These are phyloP conservation scores for Cudoniella acicularis DNA, from an alignment of 495 filamentous ascomycete species.

Conservation along the genomic window DNA sequence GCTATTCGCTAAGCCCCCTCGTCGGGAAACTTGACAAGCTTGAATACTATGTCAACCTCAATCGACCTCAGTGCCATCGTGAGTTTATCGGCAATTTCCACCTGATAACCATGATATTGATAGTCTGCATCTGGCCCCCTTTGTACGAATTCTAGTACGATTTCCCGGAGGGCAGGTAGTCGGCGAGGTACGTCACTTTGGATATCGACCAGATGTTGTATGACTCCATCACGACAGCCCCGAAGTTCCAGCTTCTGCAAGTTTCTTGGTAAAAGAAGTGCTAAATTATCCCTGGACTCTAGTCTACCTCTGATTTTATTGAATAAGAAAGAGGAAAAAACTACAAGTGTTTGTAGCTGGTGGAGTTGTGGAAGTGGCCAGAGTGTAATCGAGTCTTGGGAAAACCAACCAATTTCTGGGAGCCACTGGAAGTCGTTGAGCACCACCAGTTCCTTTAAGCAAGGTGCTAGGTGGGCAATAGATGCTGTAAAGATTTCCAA, in stretches of 20 bases:
- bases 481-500: background rate
- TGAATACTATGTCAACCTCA: background rate
- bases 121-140: background rate
- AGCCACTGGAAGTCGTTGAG: background rate
- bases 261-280: background rate
- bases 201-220: background rate
- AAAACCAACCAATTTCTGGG: background rate
- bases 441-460: background rate
- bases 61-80: background rate
- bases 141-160: background rate
- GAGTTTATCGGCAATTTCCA: background rate
- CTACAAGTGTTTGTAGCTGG: background rate
- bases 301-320: background rate
- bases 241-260: background rate
- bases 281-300: background rate
- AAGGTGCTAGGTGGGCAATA: background rate
- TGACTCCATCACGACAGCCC: background rate
- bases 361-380: background rate
- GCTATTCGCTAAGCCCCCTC: no score
- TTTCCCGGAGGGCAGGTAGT: background rate
- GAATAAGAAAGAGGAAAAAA: background rate
- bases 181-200: background rate
- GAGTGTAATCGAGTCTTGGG: background rate
- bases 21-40: no score
- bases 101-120: background rate